Conservation (phyloP, 345 rosid species). For the Brassica cretica region DNA sequence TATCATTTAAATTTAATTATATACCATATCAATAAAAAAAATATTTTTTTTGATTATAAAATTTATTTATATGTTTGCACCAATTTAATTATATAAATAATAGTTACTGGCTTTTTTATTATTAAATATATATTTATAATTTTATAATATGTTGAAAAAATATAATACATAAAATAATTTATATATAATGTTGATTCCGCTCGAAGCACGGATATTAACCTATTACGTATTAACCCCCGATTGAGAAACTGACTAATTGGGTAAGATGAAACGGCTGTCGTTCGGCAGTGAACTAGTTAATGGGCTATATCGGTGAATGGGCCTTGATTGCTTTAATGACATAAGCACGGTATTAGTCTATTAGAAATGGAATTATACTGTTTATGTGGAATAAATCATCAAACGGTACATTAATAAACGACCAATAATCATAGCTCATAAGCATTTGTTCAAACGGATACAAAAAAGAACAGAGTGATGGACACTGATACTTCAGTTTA, state of each 20-base stretch:
- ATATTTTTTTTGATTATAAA: no score
- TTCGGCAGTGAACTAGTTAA: not conserved
- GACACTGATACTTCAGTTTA: conserved; percentile 14
- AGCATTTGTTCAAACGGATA: not conserved
- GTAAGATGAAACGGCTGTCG: not conserved
- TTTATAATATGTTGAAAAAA: no score
- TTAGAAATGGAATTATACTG: not conserved
- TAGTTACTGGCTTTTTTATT: no score
- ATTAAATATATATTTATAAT: no score
- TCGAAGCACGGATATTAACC: no score
- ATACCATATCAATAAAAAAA: no score
- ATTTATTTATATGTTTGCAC: no score
- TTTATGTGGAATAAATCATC: not conserved
- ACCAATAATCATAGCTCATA: not conserved
- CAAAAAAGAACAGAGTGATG: not conserved
- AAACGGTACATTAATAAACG: conserved; percentile 1
- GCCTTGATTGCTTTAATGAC: not conserved
- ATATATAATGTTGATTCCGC: no score
- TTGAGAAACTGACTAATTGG: not conserved
- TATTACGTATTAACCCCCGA: not conserved
- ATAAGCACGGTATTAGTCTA: not conserved
- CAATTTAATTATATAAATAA: no score
- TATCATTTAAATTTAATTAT: no score
- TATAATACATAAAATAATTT: no score
- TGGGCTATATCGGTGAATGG: not conserved